Conservation (phyloP, 169 alveolate genomes). For the Cryptosporidium andersoni region DNA sequence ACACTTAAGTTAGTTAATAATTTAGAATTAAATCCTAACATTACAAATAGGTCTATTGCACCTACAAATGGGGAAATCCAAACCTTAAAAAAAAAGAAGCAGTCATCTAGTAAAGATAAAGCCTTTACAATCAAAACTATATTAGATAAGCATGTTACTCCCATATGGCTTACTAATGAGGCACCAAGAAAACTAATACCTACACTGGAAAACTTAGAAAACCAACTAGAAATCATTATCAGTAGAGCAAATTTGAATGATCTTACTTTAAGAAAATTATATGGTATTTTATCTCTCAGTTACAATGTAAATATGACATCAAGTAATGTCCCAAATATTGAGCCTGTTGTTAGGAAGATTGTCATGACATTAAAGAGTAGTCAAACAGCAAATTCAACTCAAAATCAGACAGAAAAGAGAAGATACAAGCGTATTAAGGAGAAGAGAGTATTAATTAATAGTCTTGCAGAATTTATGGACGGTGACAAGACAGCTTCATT, state of each 20-base stretch:
- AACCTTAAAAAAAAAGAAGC: too few species aligned
- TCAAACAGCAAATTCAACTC: not conserved
- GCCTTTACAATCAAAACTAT: slow-evolving; percentile 38
- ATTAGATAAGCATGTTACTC: slow-evolving; percentile 23
- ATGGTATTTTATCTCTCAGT: slow-evolving; percentile 40
- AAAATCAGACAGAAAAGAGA: slow-evolving; percentile 5
- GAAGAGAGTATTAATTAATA: slow-evolving; percentile 4
- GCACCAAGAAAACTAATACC: slow-evolving; percentile 20
- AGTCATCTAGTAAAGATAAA: slow-evolving; percentile 10
- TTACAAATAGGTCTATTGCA: too few species aligned
- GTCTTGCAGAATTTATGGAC: slow-evolving; percentile 17
- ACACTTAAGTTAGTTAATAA: too few species aligned
- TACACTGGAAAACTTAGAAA: slow-evolving; percentile 11
- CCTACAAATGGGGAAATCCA: too few species aligned
- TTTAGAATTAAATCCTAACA: too few species aligned
- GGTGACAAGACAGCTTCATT: slow-evolving; percentile 7
- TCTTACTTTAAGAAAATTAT: slow-evolving; percentile 41
- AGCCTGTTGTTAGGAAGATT: slow-evolving; percentile 8
- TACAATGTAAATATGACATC: slow-evolving; percentile 23
- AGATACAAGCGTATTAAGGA: slow-evolving; percentile 13
- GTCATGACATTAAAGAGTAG: not conserved
- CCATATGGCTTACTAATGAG: slow-evolving; percentile 23
- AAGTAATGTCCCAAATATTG: slow-evolving; percentile 17
- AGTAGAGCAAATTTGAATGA: slow-evolving; percentile 32
- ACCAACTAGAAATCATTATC: slow-evolving; percentile 26